Evolutionary conservation across 2,329 filamentous ascomycete genomes (phyloP).

Genomic region (Chaetothyriales sp.): DNA sequence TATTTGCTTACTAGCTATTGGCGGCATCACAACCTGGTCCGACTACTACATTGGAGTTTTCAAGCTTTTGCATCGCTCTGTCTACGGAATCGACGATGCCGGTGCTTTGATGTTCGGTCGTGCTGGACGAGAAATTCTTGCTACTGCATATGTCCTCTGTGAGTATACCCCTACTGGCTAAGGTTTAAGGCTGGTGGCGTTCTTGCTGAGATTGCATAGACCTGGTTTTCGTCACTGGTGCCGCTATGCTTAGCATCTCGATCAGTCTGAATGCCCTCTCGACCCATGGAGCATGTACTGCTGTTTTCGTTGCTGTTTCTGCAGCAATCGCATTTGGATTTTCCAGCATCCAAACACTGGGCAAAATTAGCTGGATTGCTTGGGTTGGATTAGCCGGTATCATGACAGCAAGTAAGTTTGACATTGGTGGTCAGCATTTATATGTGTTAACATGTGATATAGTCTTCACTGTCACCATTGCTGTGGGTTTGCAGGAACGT

Average conservation of each 20-base stretch:
- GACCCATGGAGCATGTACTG: conserved; percentile 43
- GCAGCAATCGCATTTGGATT: conserved; percentile 33
- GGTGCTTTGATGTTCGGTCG: conserved; percentile 40
- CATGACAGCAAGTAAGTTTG: conserved; percentile 31
- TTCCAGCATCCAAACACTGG: conserved; percentile 12
- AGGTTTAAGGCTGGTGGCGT: background rate
- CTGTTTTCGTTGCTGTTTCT: conserved; percentile 41
- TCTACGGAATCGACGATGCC: conserved; percentile 36
- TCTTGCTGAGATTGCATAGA: conserved; percentile 21
- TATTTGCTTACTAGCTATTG: conserved; percentile 34
- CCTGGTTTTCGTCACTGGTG: conserved; percentile 37
- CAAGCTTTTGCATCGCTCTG: conserved; percentile 32
- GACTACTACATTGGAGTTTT: conserved; percentile 7
- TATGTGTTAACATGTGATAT: background rate
- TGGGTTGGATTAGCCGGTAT: conserved; percentile 46
- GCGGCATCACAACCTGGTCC: conserved; percentile 31
- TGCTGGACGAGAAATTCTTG: conserved; percentile 44
- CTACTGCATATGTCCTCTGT: conserved; percentile 36
- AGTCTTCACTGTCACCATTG: conserved; percentile 18
- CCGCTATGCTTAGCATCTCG: conserved; percentile 44
- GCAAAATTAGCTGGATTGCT: conserved; percentile 38
- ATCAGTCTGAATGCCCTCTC: conserved; percentile 46
- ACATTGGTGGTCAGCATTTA: background rate
- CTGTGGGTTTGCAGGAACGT: conserved; percentile 22
- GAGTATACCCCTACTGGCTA: conserved; percentile 24